phyloP scores from a whole-genome alignment of 2,329 filamentous ascomycete genomes.

The Whalleya microplaca region DNA sequence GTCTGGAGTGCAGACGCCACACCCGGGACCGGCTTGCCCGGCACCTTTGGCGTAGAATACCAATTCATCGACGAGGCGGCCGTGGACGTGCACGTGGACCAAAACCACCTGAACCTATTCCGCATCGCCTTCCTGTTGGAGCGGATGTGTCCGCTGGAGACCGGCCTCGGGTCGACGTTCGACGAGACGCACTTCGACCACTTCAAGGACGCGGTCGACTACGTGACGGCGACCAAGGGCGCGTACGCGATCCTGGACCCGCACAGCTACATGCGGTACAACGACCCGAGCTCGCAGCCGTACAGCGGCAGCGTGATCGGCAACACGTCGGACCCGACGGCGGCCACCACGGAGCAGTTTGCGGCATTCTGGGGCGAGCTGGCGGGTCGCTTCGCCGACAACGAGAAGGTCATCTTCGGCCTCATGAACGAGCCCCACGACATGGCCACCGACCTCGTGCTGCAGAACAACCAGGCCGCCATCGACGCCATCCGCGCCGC shows the following conservation, averaged over 20 bases:
- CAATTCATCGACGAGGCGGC: slow-evolving; percentile 51
- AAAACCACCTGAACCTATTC: slow-evolving; percentile 53
- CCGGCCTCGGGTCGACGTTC: slow-evolving; percentile 51
- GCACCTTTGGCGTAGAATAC: slow-evolving; percentile 53
- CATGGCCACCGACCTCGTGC: slow-evolving; percentile 49
- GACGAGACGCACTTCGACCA: slow-evolving; percentile 53
- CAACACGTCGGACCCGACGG: slow-evolving; percentile 46
- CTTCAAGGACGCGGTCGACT: slow-evolving; percentile 52
- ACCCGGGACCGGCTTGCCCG: slow-evolving; percentile 50
- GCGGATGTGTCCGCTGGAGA: slow-evolving; percentile 51
- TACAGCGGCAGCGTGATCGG: slow-evolving; percentile 53
- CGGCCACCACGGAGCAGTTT: slow-evolving; percentile 52
- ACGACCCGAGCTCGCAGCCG: slow-evolving; percentile 53
- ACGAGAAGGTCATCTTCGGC: slow-evolving; percentile 53
- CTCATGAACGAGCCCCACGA: slow-evolving; percentile 57
- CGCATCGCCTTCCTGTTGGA: slow-evolving; percentile 54
- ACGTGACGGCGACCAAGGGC: slow-evolving; percentile 52
- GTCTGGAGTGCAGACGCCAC: slow-evolving; percentile 43
- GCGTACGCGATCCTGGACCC: slow-evolving; percentile 53
- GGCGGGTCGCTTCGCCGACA: slow-evolving; percentile 47
- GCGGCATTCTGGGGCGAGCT: slow-evolving; percentile 54
- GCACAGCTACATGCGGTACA: slow-evolving; percentile 60
- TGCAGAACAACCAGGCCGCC: slow-evolving; percentile 52
- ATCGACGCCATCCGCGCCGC: slow-evolving; percentile 48
- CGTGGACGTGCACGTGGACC: slow-evolving; percentile 49